Conservation (phyloP, 2,329 filamentous ascomycete genomes). For the Ustilaginoidea virens region DNA sequence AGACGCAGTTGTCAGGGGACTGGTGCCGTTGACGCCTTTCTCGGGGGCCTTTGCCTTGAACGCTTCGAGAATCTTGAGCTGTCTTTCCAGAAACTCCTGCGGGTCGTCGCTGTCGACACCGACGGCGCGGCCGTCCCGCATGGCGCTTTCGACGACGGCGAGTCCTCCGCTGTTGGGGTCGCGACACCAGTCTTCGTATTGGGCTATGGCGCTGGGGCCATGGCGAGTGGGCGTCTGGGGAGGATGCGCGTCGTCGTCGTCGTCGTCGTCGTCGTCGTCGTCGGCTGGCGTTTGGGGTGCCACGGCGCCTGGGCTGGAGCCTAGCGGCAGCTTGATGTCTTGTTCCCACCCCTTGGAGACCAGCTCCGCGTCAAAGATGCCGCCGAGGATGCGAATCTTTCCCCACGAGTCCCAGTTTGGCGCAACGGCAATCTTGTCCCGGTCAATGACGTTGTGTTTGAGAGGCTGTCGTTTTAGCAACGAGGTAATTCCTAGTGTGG, state of each 20-base stretch:
- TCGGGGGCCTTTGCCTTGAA: conserved; percentile 40
- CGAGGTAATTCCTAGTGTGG: conserved; percentile 73
- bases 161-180: conserved; percentile 52
- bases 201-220: conserved; percentile 42
- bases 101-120: conserved; percentile 39
- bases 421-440: conserved; percentile 86
- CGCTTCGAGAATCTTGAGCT: conserved; percentile 60
- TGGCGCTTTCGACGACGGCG: conserved; percentile 23
- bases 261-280: conserved; percentile 10
- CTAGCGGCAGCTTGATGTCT: conserved; percentile 49
- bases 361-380: conserved; percentile 82
- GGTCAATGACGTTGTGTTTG: conserved; percentile 82
- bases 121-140: conserved; percentile 19
- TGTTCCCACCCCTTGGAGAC: conserved; percentile 75
- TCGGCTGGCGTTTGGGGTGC: conserved; percentile 11
- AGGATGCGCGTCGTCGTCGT: conserved; percentile 1
- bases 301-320: conserved; percentile 9
- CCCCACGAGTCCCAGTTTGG: conserved; percentile 98
- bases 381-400: conserved; percentile 83
- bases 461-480: conserved; percentile 63
- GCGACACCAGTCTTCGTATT: conserved; percentile 67
- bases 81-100: conserved; percentile 61
- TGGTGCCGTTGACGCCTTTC: conserved; percentile 15
- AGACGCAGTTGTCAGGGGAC: conserved; percentile 9
- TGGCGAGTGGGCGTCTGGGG: neutral